Conservation (phyloP, 495 filamentous ascomycete species). For the Penicillium samsonianum region DNA sequence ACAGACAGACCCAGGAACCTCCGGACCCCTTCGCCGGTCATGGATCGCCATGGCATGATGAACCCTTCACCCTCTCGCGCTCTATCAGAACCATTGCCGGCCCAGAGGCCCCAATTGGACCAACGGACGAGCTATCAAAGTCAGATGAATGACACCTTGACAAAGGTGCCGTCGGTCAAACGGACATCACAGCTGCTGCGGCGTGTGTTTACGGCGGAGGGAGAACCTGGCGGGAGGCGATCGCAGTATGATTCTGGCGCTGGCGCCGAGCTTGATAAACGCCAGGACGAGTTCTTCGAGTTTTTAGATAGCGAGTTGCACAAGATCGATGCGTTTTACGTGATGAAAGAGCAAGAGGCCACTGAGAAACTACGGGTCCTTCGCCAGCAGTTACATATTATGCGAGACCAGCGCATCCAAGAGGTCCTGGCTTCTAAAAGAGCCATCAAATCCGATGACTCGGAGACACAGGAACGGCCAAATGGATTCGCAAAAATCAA, state of each 20-base stretch:
- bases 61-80: conserved; percentile 11
- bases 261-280: conserved; percentile 52
- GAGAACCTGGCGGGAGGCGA: conserved; percentile 32
- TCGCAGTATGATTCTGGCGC: conserved; percentile 40
- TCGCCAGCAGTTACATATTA: conserved; percentile 79
- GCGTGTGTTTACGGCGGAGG: conserved; percentile 40
- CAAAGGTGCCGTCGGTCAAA: conserved; percentile 20
- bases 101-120: conserved; percentile 13
- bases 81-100: conserved; percentile 10
- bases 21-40: conserved; percentile 33
- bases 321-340: conserved; percentile 87
- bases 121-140: conserved; percentile 18
- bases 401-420: conserved; percentile 75
- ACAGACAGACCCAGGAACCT: conserved; percentile 10
- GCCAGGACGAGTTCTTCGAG: conserved; percentile 73
- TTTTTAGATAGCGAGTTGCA: conserved; percentile 78
- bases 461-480: conserved; percentile 15
- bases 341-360: conserved; percentile 77
- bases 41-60: conserved; percentile 25
- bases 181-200: conserved; percentile 38
- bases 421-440: conserved; percentile 55
- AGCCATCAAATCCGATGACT: neutral
- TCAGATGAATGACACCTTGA: conserved; percentile 16
- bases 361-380: conserved; percentile 66
- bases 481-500: conserved; percentile 32